Base-by-base conservation (phyloP, 1,284 basidiomycete species). In the Athelia psychrophila region DNA sequence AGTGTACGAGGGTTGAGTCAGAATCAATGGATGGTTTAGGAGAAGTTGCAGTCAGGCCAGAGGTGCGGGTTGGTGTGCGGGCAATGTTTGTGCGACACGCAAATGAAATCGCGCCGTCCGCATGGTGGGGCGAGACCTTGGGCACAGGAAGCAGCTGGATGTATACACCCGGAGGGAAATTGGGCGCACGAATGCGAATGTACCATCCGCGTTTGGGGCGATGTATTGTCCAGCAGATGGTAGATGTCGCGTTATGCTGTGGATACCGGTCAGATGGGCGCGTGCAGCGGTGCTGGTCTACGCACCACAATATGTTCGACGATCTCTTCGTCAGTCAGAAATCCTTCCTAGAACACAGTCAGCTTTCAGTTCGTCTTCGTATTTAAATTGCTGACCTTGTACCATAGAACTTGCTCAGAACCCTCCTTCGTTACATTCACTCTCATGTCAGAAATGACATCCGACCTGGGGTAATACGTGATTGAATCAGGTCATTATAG, bases 201-300 rank as follows among this genome's bases (percentile, higher is more conserved):
- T 91, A 91, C 88, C 88, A 91, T 22, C 88, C 88, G 32, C 85
- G 79, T 56, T 82, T 79, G 2, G 88, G 88, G 8, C 83, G 79
- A 61, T 90, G 88, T 23, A 90, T 81, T 19, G 79, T 80, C 88
- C 88, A 91, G 51, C 79, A 76, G 5, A 88, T 66, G 0, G 76
- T 78, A 19, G 78, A 81, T 3, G 79, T 84, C 25, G 80, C 75
- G 46, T 85, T 86, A 55, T 89, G 82, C 86, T 88, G 53, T 16
- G 16, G 38, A 36, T n/a, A n/a, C n/a, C 47, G 32, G 18, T 25
- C 16, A 50, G 23, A 3, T 35, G 36, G 27, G n/a, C 13, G 20
- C n/a, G 6, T 9, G 35, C 40, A 19, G 33, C n/a, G n/a, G 6
- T 9, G n/a, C 6, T 42, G 38, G 32, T 23, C 24, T 23, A 75